phyloP scores from a whole-genome alignment of 2,329 filamentous ascomycete species.

The Talaromyces sp. region DNA sequence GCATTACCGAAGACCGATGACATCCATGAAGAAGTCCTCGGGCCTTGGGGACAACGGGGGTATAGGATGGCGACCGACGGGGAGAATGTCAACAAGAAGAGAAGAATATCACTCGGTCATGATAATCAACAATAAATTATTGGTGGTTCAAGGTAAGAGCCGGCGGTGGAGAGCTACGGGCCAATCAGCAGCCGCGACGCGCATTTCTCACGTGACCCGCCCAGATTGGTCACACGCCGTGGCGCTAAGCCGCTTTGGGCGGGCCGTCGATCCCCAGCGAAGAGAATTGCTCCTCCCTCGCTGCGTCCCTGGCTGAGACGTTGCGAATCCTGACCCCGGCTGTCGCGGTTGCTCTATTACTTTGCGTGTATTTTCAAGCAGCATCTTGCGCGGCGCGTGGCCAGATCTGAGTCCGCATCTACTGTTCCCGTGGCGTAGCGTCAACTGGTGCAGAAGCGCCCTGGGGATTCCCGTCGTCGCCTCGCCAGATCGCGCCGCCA shows the following conservation, averaged over 20 bases:
- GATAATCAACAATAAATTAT: not conserved
- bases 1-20: constrained; percentile 37
- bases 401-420: constrained; percentile 1
- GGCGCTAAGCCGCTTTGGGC: constrained; percentile 10
- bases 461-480: constrained; percentile 11
- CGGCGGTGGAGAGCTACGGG: constrained; percentile 11
- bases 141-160: not conserved
- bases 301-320: constrained; percentile 6
- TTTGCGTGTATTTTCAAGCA: not conserved
- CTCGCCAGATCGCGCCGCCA: constrained; percentile 5
- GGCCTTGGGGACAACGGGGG: not conserved
- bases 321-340: constrained; percentile 4
- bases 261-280: constrained; percentile 5
- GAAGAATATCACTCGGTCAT: constrained; percentile 1
- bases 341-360: not conserved
- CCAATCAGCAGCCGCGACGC: constrained; percentile 1
- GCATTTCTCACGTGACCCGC: not conserved
- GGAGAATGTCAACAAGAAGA: not conserved
- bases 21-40: constrained; percentile 33
- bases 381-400: constrained; percentile 1
- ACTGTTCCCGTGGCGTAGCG: constrained; percentile 13
- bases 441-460: constrained; percentile 12
- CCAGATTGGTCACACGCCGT: not conserved
- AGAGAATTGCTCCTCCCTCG: constrained; percentile 13
- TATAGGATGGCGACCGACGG: not conserved